Base-by-base conservation (phyloP, 2,329 filamentous ascomycete species). In the Hypoxylon sp. region DNA sequence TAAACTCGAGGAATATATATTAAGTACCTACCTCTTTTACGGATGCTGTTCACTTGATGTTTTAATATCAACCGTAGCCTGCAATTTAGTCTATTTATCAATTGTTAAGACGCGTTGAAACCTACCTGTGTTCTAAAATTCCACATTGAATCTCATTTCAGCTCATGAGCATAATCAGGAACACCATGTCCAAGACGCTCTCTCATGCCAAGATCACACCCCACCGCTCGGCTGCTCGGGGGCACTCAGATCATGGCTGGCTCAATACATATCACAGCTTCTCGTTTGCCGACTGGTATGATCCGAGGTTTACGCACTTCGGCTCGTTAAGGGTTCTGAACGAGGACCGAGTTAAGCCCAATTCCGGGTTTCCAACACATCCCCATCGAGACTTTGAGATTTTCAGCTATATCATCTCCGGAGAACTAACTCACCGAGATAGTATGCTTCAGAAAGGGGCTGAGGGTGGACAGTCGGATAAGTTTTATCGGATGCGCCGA, bases 301-400 rank as follows among this genome's bases (percentile, higher is more conserved):
- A 93, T 75, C 90, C 91, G 1, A 77, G 79, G 25, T 91, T 88
- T 80, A 85, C 85, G 47, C 84, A 86, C 68, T 96, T 91, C 75
- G 93, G 94, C 6, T 86, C 90, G 25, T 85, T 97, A 48, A 88
- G 93, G 61, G 93, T 97, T 39, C 89, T 97, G 74, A 97, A 97
- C 75, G 93, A 97, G 81, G 93, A 97, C 78, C 90, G 92, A 32
- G 93, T 97, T 32, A 86, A 88, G 73, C 82, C 89, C 27, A 86
- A 88, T 64, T 88, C 85, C 8, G 93, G 93, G 3, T 97, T 97
- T 80, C 92, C 93, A 3, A 94, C 92, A 0, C 94, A 97, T 76
- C 89, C 89, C 25, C 94, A 97, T 79, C 87, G 90, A 68, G 91
- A 97, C 78, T 94, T 93, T 78, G 91, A 96, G 79, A 97, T 97